phyloP scores from a whole-genome alignment of 2,329 filamentous ascomycete genomes.

The Apiospora aurea region DNA sequence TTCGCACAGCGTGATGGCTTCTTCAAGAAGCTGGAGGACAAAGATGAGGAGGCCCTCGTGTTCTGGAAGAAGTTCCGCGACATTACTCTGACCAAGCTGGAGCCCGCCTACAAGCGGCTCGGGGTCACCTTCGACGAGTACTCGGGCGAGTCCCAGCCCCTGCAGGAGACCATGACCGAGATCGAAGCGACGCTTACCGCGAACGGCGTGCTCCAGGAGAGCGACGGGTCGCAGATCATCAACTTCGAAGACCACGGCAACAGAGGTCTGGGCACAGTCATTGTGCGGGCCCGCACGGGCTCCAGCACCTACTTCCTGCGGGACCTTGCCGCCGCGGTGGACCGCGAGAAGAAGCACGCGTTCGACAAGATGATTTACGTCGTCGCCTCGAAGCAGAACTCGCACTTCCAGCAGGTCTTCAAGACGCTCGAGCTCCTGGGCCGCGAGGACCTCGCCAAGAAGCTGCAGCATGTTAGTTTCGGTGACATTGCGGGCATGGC shows the following conservation, averaged over 20 bases:
- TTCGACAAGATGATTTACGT: constrained; percentile 52
- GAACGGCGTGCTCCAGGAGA: constrained; percentile 62
- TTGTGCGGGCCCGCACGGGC: constrained; percentile 69
- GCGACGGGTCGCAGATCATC: constrained; percentile 70
- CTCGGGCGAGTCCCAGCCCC: constrained; percentile 69
- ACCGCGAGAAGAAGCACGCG: constrained; percentile 61
- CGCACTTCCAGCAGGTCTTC: constrained; percentile 44
- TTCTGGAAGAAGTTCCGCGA: constrained; percentile 63
- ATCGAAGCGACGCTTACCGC: constrained; percentile 64
- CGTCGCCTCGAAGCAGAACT: constrained; percentile 45
- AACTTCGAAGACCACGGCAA: constrained; percentile 73
- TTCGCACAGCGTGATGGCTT: constrained; percentile 60
- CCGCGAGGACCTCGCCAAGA: constrained; percentile 40
- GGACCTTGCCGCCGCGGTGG: constrained; percentile 71
- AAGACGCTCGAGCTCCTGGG: constrained; percentile 47
- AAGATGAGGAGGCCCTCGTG: constrained; percentile 58
- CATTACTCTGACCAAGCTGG: constrained; percentile 60
- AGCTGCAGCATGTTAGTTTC: constrained; percentile 52
- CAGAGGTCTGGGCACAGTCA: constrained; percentile 72
- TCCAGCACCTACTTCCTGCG: constrained; percentile 73
- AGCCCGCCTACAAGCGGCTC: constrained; percentile 60
- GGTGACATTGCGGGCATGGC: constrained; percentile 55
- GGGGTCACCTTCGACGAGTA: constrained; percentile 66
- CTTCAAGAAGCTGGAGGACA: constrained; percentile 66
- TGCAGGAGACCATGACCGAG: constrained; percentile 59